A percentile compares a stretch with the other conserved stretches of the same genome.
Evolutionary conservation across 2,329 filamentous ascomycete genomes (phyloP).

Genomic region (Gliomastix tumulicola): DNA sequence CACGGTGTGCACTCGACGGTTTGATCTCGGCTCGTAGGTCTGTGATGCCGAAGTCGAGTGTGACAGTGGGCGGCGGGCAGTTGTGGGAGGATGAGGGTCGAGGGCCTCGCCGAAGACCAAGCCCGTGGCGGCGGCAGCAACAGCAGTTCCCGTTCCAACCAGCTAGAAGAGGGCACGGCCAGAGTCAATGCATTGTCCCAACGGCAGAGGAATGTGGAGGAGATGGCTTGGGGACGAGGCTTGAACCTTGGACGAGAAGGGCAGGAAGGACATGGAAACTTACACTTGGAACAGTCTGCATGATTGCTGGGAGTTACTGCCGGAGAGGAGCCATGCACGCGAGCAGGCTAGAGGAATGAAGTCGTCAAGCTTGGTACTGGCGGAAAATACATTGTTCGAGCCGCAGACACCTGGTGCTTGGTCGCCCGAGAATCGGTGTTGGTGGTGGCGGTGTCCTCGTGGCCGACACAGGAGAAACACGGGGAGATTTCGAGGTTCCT

Average conservation of each 20-base stretch:
- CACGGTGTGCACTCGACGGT: neutral
- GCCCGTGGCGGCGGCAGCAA: slow-evolving; percentile 52
- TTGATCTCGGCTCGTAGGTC: neutral
- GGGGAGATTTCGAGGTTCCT: no score
- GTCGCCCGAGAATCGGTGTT: no score
- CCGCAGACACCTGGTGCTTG: no score
- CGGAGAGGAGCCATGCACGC: slow-evolving; percentile 25
- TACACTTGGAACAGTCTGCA: slow-evolving; percentile 48
- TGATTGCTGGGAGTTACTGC: slow-evolving; percentile 33
- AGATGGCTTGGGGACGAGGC: slow-evolving; percentile 1
- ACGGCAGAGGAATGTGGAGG: slow-evolving; percentile 3
- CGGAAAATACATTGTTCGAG: slow-evolving; percentile 19
- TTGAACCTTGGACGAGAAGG: neutral
- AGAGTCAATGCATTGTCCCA: slow-evolving; percentile 5
- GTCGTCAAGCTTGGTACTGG: slow-evolving; percentile 16
- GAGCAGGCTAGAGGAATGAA: slow-evolving; percentile 23
- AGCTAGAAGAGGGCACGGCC: no score
- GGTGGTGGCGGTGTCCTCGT: no score
- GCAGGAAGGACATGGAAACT: slow-evolving; percentile 16
- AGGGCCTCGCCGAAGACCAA: slow-evolving; percentile 50
- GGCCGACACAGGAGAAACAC: no score
- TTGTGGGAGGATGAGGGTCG: slow-evolving; percentile 24
- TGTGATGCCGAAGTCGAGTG: slow-evolving; percentile 1
- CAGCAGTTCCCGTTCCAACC: slow-evolving; percentile 54
- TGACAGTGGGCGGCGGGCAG: slow-evolving; percentile 5